Percentiles rank a stretch among this genome's conserved stretches.
phyloP scores from a whole-genome alignment of 1,284 basidiomycete species.

The Pisolithus thermaeus region DNA sequence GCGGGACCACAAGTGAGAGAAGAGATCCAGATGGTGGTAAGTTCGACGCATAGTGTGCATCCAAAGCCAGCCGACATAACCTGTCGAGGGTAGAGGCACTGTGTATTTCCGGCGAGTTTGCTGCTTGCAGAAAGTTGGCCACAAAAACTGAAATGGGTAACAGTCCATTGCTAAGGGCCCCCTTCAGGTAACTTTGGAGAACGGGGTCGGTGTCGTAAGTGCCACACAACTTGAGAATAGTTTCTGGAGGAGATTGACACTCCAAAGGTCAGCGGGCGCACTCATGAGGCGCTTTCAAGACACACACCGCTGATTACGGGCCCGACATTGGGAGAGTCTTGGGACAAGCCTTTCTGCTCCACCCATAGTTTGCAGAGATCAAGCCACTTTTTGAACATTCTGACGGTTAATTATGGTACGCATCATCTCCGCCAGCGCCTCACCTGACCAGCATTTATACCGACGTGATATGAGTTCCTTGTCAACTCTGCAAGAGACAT shows the following conservation, averaged over 20 bases:
- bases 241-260: slow-evolving; percentile 46
- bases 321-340: slow-evolving; percentile 29
- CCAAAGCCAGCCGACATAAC: slow-evolving; percentile 58
- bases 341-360: slow-evolving; percentile 38
- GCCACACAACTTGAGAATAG: slow-evolving; percentile 60
- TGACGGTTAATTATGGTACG: slow-evolving; percentile 2
- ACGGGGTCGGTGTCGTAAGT: slow-evolving; percentile 60
- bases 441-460: slow-evolving; percentile 57
- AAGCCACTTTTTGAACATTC: slow-evolving; percentile 48
- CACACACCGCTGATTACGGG: slow-evolving; percentile 44
- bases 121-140: slow-evolving; percentile 44
- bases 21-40: slow-evolving; percentile 47
- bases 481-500: slow-evolving; percentile 68
- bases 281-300: background rate
- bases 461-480: slow-evolving; percentile 65
- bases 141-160: slow-evolving; percentile 56
- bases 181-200: slow-evolving; percentile 56
- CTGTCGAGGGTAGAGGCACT: slow-evolving; percentile 59
- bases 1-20: slow-evolving; percentile 42
- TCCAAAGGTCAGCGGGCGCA: slow-evolving; percentile 2
- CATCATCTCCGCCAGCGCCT: slow-evolving; percentile 8
- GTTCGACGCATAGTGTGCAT: slow-evolving; percentile 56
- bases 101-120: slow-evolving; percentile 45
- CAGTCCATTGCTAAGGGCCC: slow-evolving; percentile 49
- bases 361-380: slow-evolving; percentile 55